phyloP scores from a whole-genome alignment of 371 early-diverging fungal genomes.

The Haplosporangium sp. region DNA sequence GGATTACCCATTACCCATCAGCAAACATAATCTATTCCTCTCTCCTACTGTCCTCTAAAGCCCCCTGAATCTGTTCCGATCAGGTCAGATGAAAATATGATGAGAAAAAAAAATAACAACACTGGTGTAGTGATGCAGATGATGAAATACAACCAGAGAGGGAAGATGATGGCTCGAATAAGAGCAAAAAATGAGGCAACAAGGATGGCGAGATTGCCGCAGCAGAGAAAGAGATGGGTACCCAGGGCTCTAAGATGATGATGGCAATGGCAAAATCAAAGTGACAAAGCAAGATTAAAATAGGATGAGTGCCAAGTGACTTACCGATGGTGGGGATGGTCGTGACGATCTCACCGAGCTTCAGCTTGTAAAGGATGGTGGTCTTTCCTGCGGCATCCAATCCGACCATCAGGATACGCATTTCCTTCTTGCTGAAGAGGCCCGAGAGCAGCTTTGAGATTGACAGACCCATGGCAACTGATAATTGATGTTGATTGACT shows the following conservation, averaged over 20 bases:
- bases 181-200: no score
- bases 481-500: conserved; percentile 5
- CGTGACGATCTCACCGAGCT: conserved; percentile 97
- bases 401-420: conserved; percentile 94
- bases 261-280: background rate
- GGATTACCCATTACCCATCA: no score
- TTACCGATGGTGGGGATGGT: conserved; percentile 98
- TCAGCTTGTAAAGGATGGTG: conserved; percentile 83
- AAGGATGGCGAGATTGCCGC: no score
- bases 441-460: conserved; percentile 65
- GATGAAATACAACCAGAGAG: conserved; percentile 3
- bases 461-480: conserved; percentile 64
- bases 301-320: conserved; percentile 10
- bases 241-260: no score
- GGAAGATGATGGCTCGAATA: background rate
- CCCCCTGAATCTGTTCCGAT: conserved; percentile 21
- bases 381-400: conserved; percentile 97
- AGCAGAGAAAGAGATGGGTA: conserved; percentile 5
- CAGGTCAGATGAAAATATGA: conserved; percentile 12
- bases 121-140: conserved; percentile 1
- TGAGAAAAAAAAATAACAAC: background rate
- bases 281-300: no score
- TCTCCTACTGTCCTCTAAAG: no score
- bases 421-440: conserved; percentile 79
- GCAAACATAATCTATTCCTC: no score